These are phyloP conservation scores for Fulvia fulva DNA, from an alignment of 2,329 filamentous ascomycete species.

Conservation along the genomic window DNA sequence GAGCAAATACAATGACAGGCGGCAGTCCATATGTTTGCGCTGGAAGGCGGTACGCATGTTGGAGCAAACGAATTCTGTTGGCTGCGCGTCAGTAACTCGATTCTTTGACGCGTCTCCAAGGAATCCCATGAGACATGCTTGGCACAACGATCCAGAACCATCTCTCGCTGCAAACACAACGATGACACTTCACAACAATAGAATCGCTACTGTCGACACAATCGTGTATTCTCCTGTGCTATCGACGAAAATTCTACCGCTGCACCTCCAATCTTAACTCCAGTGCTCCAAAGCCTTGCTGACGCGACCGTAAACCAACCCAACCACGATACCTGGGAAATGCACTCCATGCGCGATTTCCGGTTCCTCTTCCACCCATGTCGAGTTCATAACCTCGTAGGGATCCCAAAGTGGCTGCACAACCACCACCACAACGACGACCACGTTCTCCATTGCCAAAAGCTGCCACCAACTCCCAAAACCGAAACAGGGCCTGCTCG, in stretches of 20 bases:
- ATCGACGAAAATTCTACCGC: neutral
- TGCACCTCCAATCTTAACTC: neutral
- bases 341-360: neutral
- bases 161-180: neutral
- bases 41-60: too few species aligned
- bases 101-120: neutral
- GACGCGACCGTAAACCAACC: neutral
- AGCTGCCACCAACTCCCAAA: neutral
- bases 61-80: neutral
- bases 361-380: neutral
- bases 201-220: neutral
- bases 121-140: neutral
- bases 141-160: neutral
- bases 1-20: too few species aligned
- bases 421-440: neutral
- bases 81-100: neutral
- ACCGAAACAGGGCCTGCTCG: neutral
- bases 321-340: neutral
- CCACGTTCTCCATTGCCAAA: neutral
- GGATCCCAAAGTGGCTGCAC: neutral
- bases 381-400: neutral
- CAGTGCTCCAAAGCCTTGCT: neutral
- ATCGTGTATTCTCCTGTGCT: neutral
- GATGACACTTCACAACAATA: neutral
- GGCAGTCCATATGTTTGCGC: too few species aligned